Evolutionary conservation across 2,329 filamentous ascomycete species (phyloP), one percentile per base, ranked within the genome.

Genomic region (Cadophora sp.): DNA sequence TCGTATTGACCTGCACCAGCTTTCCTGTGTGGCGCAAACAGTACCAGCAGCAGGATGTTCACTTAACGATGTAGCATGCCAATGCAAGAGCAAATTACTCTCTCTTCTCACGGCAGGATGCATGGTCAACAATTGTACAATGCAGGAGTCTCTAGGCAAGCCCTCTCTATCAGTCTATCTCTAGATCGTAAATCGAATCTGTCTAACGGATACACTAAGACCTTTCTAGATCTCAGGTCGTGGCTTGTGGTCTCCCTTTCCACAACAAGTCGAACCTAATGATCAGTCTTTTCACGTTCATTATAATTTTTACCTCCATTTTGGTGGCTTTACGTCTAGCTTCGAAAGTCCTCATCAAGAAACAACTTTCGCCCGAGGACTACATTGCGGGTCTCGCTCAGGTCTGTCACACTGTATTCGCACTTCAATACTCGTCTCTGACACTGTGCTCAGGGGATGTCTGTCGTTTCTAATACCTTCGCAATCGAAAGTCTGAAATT

Each of bases 71-170:
- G 30, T 45, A 14, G 27, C 22, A 18, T 64, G 61, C 61, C 61
- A 64, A 58, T 64, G 61, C 41, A 41, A 53, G 7, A 56, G 50
- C 51, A 58, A 64, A 39, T 5, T 22, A 43, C 51, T 58, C 7
- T 53, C 61, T 33, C 61, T 22, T 16, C 50, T 64, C n/a, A n/a
- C 22, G 5, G 22, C 61, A 13, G 36, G n/a, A 33, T 64, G 61
- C 22, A 64, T 64, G 61, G 22, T 56, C 1, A 41, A 50, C 22
- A 64, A 64, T 18, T 64, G 61, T 48, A 47, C 61, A 8, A 64
- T 64, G 61, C 47, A 53, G 11, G 61, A 64, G 5, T 43, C 36
- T 56, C 27, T 64, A 45, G 61, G 61, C 30, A 56, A 13, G 14
- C 27, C 16, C 8, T 53, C 63, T 36, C 18, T 24, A 1, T 7